Evolutionary conservation across 2,329 filamentous ascomycete species (phyloP).

Genomic region (Fusarium stilboides): DNA sequence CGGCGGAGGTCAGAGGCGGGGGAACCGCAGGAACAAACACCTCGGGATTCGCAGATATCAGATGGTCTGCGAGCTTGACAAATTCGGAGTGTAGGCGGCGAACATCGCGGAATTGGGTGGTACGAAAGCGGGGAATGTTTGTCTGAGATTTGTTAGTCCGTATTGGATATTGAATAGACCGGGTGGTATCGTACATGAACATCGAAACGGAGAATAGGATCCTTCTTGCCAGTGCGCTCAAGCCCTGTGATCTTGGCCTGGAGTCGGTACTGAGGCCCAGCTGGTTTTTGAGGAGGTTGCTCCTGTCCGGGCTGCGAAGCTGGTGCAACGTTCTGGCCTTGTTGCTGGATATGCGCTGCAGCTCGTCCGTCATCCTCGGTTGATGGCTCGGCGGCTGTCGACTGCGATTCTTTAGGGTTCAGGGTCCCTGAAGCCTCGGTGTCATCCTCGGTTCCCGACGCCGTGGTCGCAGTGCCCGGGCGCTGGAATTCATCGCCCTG

Average conservation of each 20-base stretch:
- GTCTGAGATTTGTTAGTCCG: conserved; percentile 73
- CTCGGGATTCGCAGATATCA: conserved; percentile 98
- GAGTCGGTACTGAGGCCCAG: conserved; percentile 83
- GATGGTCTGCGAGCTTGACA: conserved; percentile 93
- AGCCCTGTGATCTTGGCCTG: conserved; percentile 96
- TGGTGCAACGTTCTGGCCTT: conserved; percentile 41
- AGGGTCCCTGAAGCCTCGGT: conserved; percentile 54
- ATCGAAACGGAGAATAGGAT: conserved; percentile 94
- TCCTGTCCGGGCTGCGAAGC: conserved; percentile 52
- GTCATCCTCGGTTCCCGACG: conserved; percentile 61
- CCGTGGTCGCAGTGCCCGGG: conserved; percentile 64
- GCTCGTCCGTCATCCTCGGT: conserved; percentile 28
- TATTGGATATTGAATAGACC: background rate
- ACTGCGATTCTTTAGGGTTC: conserved; percentile 39
- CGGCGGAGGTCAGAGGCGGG: conserved; percentile 93
- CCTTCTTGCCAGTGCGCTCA: conserved; percentile 94
- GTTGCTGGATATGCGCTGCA: conserved; percentile 50
- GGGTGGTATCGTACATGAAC: conserved; percentile 78
- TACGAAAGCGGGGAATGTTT: conserved; percentile 97
- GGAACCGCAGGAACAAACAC: conserved; percentile 94
- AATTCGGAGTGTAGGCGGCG: conserved; percentile 97
- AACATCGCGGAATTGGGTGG: conserved; percentile 98
- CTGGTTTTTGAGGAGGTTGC: conserved; percentile 69
- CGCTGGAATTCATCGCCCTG: conserved; percentile 60
- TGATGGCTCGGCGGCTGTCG: conserved; percentile 34